A percentile compares a stretch with the other conserved stretches of the same genome.
Conservation (phyloP, 1,284 basidiomycete genomes). For the Sparassis latifolia region DNA sequence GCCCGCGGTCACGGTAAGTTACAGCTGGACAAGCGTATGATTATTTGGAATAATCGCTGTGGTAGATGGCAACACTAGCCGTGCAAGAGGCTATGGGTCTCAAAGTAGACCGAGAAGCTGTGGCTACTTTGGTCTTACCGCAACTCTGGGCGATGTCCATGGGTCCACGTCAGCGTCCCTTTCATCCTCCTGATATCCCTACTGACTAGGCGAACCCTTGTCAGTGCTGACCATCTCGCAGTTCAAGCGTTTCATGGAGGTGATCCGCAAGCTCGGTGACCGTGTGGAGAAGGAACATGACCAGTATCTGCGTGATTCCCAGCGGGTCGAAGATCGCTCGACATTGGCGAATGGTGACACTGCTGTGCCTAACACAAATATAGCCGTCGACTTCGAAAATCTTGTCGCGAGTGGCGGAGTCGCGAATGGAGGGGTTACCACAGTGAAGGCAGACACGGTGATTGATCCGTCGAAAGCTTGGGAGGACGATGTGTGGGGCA, state of each 20-base stretch:
- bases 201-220: not conserved
- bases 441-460: constrained; percentile 40
- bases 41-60: not conserved
- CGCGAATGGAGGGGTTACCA: constrained; percentile 30
- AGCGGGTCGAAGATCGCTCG: constrained; percentile 76
- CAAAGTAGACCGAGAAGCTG: constrained; percentile 92
- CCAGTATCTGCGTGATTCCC: constrained; percentile 78
- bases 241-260: constrained; percentile 85
- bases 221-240: constrained; percentile 85
- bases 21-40: not conserved
- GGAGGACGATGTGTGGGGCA: constrained; percentile 80
- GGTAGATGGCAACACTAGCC: constrained; percentile 82
- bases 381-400: constrained; percentile 65
- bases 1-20: constrained; percentile 78
- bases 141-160: constrained; percentile 97
- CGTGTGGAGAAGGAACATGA: constrained; percentile 84
- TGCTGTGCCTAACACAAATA: constrained; percentile 30
- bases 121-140: constrained; percentile 89
- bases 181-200: not conserved
- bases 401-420: constrained; percentile 55
- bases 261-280: constrained; percentile 67
- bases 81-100: constrained; percentile 96
- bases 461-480: constrained; percentile 40
- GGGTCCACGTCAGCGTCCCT: constrained; percentile 62
- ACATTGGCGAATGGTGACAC: constrained; percentile 26